phyloP scores from a whole-genome alignment of 495 filamentous ascomycete species.

The Podospora didyma region DNA sequence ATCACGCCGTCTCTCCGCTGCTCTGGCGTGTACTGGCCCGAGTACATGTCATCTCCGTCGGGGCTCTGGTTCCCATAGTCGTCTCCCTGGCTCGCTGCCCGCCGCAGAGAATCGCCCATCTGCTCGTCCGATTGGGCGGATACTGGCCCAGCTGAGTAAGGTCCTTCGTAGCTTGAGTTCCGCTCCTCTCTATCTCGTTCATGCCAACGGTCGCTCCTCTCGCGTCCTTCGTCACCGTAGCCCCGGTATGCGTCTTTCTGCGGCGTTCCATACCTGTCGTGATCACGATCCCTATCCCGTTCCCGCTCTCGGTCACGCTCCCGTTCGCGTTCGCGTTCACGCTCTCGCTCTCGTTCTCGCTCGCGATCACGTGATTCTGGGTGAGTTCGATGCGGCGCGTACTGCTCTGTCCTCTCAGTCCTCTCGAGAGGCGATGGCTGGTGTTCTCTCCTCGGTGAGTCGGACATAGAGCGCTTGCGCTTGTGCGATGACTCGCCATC shows the following conservation, averaged over 20 bases:
- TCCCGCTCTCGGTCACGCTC: not conserved
- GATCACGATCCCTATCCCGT: constrained; percentile 4
- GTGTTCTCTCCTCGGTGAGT: constrained; percentile 34
- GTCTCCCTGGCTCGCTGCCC: constrained; percentile 37
- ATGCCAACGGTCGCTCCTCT: constrained; percentile 43
- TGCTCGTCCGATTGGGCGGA: constrained; percentile 46
- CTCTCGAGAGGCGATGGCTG: constrained; percentile 21
- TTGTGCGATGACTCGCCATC: constrained; percentile 45
- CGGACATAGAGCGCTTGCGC: constrained; percentile 49
- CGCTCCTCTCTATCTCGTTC: constrained; percentile 37
- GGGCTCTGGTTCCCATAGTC: constrained; percentile 47
- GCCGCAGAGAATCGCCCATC: constrained; percentile 33
- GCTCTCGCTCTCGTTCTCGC: not conserved
- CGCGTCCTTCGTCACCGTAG: constrained; percentile 35
- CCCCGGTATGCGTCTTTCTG: constrained; percentile 36
- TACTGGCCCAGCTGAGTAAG: constrained; percentile 35
- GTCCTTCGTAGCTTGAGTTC: constrained; percentile 39
- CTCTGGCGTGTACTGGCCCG: constrained; percentile 41
- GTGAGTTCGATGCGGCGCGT: constrained; percentile 25
- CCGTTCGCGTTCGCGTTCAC: not conserved
- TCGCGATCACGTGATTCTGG: constrained; percentile 37
- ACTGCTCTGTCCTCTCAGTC: constrained; percentile 17
- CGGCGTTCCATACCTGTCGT: constrained; percentile 35
- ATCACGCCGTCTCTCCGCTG: constrained; percentile 46
- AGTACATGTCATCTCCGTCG: constrained; percentile 42